Conservation (phyloP, 306 rosid species). For the Vigna angularis region DNA sequence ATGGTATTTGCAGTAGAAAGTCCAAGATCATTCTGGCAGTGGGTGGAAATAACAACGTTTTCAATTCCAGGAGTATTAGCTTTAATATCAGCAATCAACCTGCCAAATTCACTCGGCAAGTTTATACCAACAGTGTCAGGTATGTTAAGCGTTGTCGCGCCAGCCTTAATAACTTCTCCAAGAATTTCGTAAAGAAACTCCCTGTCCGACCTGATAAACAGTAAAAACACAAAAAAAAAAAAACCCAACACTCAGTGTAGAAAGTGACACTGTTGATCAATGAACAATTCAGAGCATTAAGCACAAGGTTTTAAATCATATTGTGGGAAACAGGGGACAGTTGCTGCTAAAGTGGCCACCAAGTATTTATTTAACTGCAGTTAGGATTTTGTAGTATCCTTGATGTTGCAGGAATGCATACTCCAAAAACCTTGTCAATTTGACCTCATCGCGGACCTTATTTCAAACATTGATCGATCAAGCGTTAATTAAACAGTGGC, state of each 20-base stretch:
- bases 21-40: conserved; percentile 99
- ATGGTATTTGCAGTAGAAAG: conserved; percentile 92
- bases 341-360: too few relatives aligned
- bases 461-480: neutral
- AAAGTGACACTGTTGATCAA: conserved; percentile 1
- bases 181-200: conserved; percentile 86
- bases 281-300: neutral
- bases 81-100: conserved; percentile 85
- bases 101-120: conserved; percentile 72
- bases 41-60: conserved; percentile 90
- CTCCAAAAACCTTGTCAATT: neutral
- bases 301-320: neutral
- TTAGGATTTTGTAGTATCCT: neutral
- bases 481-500: neutral
- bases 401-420: neutral
- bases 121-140: conserved; percentile 96
- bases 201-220: conserved; percentile 74
- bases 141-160: conserved; percentile 95
- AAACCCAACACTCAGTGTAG: neutral
- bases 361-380: neutral
- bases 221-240: neutral
- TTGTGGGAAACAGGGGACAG: neutral
- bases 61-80: conserved; percentile 90
- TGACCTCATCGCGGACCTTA: neutral
- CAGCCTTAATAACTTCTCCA: conserved; percentile 93